Evolutionary conservation across 148 eudicot genomes (phyloP).

Genomic region (Cornus kousa): DNA sequence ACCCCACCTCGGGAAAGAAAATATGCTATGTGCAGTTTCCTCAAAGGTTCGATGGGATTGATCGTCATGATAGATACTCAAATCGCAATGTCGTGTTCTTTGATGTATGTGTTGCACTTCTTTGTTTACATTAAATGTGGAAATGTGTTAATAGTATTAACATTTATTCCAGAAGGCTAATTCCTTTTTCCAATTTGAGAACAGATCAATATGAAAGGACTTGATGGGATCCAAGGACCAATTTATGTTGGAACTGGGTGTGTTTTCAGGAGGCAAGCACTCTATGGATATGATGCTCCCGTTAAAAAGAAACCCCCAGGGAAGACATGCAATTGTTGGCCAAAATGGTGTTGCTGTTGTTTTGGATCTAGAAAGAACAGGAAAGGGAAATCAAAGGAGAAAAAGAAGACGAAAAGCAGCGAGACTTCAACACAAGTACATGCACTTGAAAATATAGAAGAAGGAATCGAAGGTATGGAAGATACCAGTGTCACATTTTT

Average conservation of each 20-base stretch:
- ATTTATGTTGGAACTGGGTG: constrained; percentile 86
- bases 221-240: constrained; percentile 93
- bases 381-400: constrained; percentile 66
- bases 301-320: constrained; percentile 61
- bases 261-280: constrained; percentile 75
- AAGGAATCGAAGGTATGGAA: constrained; percentile 86
- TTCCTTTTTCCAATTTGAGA: not conserved
- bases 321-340: constrained; percentile 75
- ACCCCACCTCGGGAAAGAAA: constrained; percentile 72
- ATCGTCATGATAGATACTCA: constrained; percentile 74
- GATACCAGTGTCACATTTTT: not conserved
- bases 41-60: constrained; percentile 78
- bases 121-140: not conserved
- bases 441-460: constrained; percentile 94
- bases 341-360: constrained; percentile 71
- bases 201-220: constrained; percentile 86
- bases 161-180: not conserved
- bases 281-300: constrained; percentile 83
- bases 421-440: constrained; percentile 82
- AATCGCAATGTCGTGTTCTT: constrained; percentile 80
- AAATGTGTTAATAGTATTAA: not conserved
- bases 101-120: constrained; percentile 44
- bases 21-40: constrained; percentile 79
- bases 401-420: constrained; percentile 56
- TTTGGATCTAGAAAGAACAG: constrained; percentile 47